phyloP scores from a whole-genome alignment of 208 protist species.

The Trypanosoma scelopori region DNA sequence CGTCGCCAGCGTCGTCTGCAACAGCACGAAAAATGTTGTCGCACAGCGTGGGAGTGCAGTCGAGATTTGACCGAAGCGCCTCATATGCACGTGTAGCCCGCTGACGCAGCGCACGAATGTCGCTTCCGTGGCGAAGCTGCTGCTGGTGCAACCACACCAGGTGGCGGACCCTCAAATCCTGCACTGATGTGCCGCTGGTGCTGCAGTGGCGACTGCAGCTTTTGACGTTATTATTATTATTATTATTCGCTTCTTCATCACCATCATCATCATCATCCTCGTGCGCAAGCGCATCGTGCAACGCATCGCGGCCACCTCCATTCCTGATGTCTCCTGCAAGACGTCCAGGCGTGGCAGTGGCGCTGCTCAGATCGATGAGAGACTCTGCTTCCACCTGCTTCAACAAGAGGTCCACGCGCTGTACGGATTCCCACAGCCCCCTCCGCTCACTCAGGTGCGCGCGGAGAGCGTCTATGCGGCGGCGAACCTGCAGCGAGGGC shows the following conservation, averaged over 20 bases:
- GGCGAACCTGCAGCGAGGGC: conserved; percentile 1
- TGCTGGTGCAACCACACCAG: conserved; percentile 14
- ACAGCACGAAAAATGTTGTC: conserved; percentile 1
- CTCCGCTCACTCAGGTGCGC: not conserved
- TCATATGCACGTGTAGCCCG: not conserved
- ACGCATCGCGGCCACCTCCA: no score
- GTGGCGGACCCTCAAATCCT: not conserved
- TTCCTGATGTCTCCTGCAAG: not conserved
- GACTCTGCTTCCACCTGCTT: not conserved
- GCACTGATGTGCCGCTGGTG: not conserved
- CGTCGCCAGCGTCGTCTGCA: conserved; percentile 2
- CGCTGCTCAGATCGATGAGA: not conserved
- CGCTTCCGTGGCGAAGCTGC: conserved; percentile 5
- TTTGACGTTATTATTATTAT: no score
- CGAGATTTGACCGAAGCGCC: not conserved
- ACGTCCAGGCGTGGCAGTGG: not conserved
- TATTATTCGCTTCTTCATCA: no score
- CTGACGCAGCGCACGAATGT: conserved; percentile 5
- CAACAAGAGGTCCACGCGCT: not conserved
- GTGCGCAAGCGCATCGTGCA: not conserved
- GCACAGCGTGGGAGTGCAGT: no score
- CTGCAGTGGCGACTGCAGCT: no score
- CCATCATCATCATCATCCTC: not conserved
- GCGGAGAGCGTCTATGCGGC: conserved; percentile 7
- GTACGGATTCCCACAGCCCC: conserved; percentile 12